Evolutionary conservation across 2,329 filamentous ascomycete species (phyloP), one percentile per base, ranked within the genome.

Genomic region (Claviceps digitariae): DNA sequence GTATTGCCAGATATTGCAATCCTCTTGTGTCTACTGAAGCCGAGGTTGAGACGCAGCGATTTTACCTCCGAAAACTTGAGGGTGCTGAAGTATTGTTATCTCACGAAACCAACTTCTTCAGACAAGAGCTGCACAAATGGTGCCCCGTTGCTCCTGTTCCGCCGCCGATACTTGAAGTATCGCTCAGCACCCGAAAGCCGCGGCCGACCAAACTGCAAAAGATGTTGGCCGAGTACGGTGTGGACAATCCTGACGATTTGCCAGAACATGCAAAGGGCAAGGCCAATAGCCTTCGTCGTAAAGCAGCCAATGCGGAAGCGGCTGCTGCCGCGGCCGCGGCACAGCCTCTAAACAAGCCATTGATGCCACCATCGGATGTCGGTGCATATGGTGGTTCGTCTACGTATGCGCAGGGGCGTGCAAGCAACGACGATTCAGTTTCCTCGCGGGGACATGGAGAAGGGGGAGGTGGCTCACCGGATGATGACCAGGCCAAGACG

Each of bases 131-230:
- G 54, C 93, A 98, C 69, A 94, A 89, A 65, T 95, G 88, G 86
- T 89, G 85, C 41, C 90, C 90, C 2, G 88, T 97, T 27, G 90
- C 93, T 1, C 86, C 89, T 0, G 79, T 88, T 15, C 76, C 93
- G 13, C 93, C 93, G 3, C 90, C 90, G 23, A 83, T 94, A 40
- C 76, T 95, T 10, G 86, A 95, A 56, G 80, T 85, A 17, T 97
- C 91, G 0, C 79, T 90, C 57, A 96, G 90, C 50, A 98, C 93
- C 4, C 81, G 93, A 55, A 98, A 98, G 69, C 93, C 93, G 43
- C 83, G 93, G 9, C 93, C 93, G 9, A 98, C 93, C 0, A 98
- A 98, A 70, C 81, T 96, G 59, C 91, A 97, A 67, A 97, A 96
- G 72, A 80, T 97, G 62, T 85, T 98, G 74, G 83, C 83, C 1